phyloP scores from a whole-genome alignment of 2,329 filamentous ascomycete genomes.

The Trichoderma oligosporum region DNA sequence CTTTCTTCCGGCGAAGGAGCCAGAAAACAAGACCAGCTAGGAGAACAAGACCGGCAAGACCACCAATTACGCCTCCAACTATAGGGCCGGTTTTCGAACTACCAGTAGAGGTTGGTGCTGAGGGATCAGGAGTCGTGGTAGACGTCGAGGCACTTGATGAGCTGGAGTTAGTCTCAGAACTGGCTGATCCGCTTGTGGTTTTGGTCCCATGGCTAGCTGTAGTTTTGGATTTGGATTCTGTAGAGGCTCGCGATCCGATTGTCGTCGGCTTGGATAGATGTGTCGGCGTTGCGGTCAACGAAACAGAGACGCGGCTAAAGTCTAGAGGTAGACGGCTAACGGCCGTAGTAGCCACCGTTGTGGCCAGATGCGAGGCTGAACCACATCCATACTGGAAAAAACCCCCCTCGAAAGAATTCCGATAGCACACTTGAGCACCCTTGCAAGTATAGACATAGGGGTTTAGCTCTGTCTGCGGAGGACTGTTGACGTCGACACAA shows the following conservation, averaged over 20 bases:
- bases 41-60: conserved; percentile 44
- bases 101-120: conserved; percentile 30
- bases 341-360: conserved; percentile 46
- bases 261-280: conserved; percentile 42
- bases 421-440: conserved; percentile 51
- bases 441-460: conserved; percentile 56
- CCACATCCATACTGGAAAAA: conserved; percentile 57
- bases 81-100: conserved; percentile 45
- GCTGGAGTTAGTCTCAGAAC: conserved; percentile 8
- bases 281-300: conserved; percentile 39
- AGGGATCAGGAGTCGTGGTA: conserved; percentile 23
- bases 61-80: conserved; percentile 52
- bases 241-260: conserved; percentile 30
- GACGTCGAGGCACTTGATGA: conserved; percentile 20
- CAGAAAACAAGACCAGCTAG: conserved; percentile 42
- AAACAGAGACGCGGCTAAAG: conserved; percentile 39
- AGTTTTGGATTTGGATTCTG: not conserved
- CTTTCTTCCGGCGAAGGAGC: conserved; percentile 42
- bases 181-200: not conserved
- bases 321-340: conserved; percentile 37
- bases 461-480: conserved; percentile 48
- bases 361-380: conserved; percentile 43
- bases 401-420: conserved; percentile 52
- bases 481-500: conserved; percentile 52
- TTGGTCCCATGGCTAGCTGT: not conserved